phyloP scores from a whole-genome alignment of 2,329 filamentous ascomycete genomes.

The Hirsutella minnesotensis region DNA sequence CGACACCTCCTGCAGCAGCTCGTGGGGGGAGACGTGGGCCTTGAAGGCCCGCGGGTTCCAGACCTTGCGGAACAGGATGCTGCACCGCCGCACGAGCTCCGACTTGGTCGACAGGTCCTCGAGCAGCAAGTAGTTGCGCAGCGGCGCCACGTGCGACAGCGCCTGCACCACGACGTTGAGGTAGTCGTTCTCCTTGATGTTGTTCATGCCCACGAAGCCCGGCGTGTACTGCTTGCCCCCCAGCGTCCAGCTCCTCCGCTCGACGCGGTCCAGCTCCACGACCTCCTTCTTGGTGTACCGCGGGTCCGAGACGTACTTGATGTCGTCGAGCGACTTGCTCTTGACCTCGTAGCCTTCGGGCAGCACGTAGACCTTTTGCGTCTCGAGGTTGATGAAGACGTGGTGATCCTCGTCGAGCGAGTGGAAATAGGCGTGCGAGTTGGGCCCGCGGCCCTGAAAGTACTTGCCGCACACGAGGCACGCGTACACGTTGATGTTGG shows the following conservation, averaged over 20 bases:
- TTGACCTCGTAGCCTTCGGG: constrained; percentile 96
- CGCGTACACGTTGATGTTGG: constrained; percentile 97
- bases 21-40: constrained; percentile 91
- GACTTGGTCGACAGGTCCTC: constrained; percentile 62
- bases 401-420: constrained; percentile 91
- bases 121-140: constrained; percentile 86
- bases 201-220: constrained; percentile 97
- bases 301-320: constrained; percentile 95
- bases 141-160: constrained; percentile 75
- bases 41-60: constrained; percentile 98
- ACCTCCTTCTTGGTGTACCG: constrained; percentile 74
- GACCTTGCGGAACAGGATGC: constrained; percentile 86
- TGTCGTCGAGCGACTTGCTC: constrained; percentile 90
- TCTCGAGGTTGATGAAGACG: constrained; percentile 96
- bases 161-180: constrained; percentile 91
- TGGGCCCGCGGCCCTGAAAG: constrained; percentile 85
- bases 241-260: constrained; percentile 58
- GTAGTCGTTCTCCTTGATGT: constrained; percentile 99
- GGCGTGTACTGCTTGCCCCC: constrained; percentile 77
- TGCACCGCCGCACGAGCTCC: constrained; percentile 79
- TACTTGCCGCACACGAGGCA: constrained; percentile 97
- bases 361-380: constrained; percentile 80
- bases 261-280: constrained; percentile 58
- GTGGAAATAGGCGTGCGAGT: constrained; percentile 96
- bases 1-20: constrained; percentile 89